Base-by-base conservation (phyloP, 768 basidiomycete genomes). In the Calocera viscosa region DNA sequence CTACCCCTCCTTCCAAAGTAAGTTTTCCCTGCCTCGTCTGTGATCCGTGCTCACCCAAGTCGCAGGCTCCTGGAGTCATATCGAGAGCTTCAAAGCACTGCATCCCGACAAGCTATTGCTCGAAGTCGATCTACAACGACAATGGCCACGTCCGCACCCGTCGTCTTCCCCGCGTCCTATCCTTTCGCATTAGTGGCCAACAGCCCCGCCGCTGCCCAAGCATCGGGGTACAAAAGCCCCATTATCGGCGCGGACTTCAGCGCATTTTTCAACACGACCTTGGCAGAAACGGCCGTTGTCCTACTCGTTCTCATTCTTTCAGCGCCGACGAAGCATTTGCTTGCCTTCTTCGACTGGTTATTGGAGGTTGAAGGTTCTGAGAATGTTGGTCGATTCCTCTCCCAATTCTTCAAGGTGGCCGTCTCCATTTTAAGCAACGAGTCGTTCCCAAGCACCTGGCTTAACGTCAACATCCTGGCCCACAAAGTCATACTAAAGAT, bases 161-260 rank as follows among this genome's bases (percentile, higher is more conserved):
- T 90, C 49, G 88, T 90, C 0, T 97, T 97, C 77, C 95, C 95
- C 0, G 89, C 93, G 70, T 88, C 94, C 0, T 94, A 97, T 74
- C 95, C 95, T 0, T 94, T 96, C 75, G 87, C 91, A 5, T 80
- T 98, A 22, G 72, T 91, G 28, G 80, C 88, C 0, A 80, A 85
- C 34, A 76, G 87, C 26, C 72, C 75, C 0, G 72, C 71, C 24
- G 41, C 73, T 12, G 88, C 90, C 1, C 85, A 84, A 66, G 72
- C 78, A 32, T 78, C 53, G 16, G 53, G 53, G 16, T 60, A 60
- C 22, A 60, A 60, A 19, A 60, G 53, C 53, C 53, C 79, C 40
- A 77, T 79, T 17, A 80, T 77, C 64, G 77, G 79, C 19, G 78
- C 66, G 79, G 53, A 60, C 75, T 66, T 72, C 76, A n/a, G 76